phyloP scores from a whole-genome alignment of 306 rosid species.

The Betula pendula region DNA sequence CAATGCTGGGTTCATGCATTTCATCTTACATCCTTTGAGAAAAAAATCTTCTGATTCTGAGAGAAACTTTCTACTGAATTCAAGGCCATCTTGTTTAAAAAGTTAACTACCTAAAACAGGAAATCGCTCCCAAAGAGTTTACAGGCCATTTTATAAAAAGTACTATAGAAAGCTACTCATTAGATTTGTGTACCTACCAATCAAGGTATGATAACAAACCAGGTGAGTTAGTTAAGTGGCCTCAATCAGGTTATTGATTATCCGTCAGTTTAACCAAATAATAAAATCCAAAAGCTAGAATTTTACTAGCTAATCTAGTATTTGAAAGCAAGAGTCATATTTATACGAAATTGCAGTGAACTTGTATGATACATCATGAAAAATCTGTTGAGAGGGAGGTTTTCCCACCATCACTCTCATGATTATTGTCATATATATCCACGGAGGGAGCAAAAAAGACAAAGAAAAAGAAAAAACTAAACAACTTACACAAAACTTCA shows the following conservation, averaged over 20 bases:
- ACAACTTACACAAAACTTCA: constrained; percentile 72
- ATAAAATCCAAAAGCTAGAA: not conserved
- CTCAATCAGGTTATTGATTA: not conserved
- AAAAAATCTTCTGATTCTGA: not conserved
- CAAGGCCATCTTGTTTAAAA: not conserved
- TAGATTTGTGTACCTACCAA: not conserved
- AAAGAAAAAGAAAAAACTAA: not conserved
- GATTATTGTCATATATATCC: not conserved
- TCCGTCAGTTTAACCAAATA: not conserved
- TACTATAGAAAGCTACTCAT: not conserved
- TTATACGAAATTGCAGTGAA: not conserved
- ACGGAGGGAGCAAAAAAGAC: not conserved
- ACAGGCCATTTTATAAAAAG: not conserved
- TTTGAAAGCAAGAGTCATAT: no score
- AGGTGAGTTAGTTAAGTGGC: not conserved
- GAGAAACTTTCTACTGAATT: not conserved
- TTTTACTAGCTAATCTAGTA: not conserved
- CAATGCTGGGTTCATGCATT: not conserved
- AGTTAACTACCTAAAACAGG: not conserved
- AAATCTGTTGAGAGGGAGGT: not conserved
- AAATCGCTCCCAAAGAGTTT: not conserved
- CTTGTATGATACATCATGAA: not conserved
- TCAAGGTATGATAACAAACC: not conserved
- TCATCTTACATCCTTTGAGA: not conserved
- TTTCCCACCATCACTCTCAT: not conserved